Conservation (phyloP, 2,329 filamentous ascomycete genomes). For the Colletotrichum sp. region DNA sequence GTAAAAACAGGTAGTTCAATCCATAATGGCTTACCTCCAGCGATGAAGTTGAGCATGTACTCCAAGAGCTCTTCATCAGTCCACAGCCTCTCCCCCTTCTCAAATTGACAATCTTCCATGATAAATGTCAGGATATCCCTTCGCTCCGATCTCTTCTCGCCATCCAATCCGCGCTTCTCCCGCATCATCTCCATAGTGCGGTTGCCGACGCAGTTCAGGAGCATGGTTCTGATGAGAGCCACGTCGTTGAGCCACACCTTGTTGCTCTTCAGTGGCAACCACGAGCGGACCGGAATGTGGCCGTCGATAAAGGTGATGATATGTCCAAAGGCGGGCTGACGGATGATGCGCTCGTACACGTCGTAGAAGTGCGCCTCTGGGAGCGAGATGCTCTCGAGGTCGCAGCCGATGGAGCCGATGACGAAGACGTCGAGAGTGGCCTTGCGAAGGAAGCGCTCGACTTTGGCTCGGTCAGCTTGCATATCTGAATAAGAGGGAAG, state of each 20-base stretch:
- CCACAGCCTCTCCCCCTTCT: conserved; percentile 13
- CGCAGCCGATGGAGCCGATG: conserved; percentile 35
- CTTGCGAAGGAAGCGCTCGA: conserved; percentile 31
- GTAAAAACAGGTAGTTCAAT: neutral
- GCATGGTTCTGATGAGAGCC: conserved; percentile 34
- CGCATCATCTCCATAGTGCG: conserved; percentile 27
- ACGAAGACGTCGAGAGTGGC: conserved; percentile 39
- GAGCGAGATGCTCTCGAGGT: conserved; percentile 31
- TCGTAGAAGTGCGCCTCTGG: conserved; percentile 29
- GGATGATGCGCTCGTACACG: conserved; percentile 35
- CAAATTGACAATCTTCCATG: conserved; percentile 26
- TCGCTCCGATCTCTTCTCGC: conserved; percentile 9
- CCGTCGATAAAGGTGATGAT: conserved; percentile 36
- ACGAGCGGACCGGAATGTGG: conserved; percentile 33
- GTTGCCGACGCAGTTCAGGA: conserved; percentile 31
- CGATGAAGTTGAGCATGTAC: conserved; percentile 28
- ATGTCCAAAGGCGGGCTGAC: conserved; percentile 28
- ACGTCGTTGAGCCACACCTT: conserved; percentile 38
- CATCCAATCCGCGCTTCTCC: conserved; percentile 22
- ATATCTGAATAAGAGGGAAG: neutral
- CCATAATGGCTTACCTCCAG: conserved; percentile 8
- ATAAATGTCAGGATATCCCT: conserved; percentile 32
- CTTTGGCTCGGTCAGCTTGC: conserved; percentile 16
- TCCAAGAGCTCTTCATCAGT: conserved; percentile 28
- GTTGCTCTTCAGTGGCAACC: conserved; percentile 45